phyloP scores from a whole-genome alignment of 768 basidiomycete genomes.

The Lactifluus piperatus region DNA sequence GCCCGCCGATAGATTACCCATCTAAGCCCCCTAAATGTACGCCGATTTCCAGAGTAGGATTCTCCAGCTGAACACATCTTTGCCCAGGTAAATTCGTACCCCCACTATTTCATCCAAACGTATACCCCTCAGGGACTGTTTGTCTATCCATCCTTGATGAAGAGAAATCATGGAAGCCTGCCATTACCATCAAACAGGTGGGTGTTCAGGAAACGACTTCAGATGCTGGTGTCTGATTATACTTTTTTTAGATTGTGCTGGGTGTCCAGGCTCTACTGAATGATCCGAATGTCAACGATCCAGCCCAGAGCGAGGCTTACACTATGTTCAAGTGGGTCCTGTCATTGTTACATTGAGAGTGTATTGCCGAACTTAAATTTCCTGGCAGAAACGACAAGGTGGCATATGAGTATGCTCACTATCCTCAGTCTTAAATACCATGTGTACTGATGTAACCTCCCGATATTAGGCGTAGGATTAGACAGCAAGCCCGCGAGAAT shows the following conservation, averaged over 20 bases:
- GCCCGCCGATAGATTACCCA: conserved; percentile 62
- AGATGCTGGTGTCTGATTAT: not conserved
- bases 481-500: conserved; percentile 83
- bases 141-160: conserved; percentile 97
- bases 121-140: conserved; percentile 97
- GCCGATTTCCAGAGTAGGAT: conserved; percentile 22
- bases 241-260: conserved; percentile 62
- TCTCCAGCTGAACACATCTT: conserved; percentile 2
- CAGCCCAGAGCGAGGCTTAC: conserved; percentile 97
- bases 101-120: conserved; percentile 94
- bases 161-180: conserved; percentile 98
- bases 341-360: not conserved
- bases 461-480: conserved; percentile 59
- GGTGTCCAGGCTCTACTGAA: conserved; percentile 95
- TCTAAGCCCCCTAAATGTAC: conserved; percentile 90
- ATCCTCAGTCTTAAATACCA: not conserved
- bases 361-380: conserved; percentile 8
- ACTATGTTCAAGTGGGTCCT: conserved; percentile 90
- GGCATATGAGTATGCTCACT: conserved; percentile 76
- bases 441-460: not conserved
- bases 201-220: conserved; percentile 12
- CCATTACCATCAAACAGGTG: conserved; percentile 98
- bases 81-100: conserved; percentile 88
- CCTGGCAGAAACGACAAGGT: conserved; percentile 75
- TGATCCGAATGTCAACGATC: conserved; percentile 94